These are phyloP conservation scores for Escovopsis weberi DNA, from an alignment of 2,329 filamentous ascomycete genomes.

Conservation along the genomic window DNA sequence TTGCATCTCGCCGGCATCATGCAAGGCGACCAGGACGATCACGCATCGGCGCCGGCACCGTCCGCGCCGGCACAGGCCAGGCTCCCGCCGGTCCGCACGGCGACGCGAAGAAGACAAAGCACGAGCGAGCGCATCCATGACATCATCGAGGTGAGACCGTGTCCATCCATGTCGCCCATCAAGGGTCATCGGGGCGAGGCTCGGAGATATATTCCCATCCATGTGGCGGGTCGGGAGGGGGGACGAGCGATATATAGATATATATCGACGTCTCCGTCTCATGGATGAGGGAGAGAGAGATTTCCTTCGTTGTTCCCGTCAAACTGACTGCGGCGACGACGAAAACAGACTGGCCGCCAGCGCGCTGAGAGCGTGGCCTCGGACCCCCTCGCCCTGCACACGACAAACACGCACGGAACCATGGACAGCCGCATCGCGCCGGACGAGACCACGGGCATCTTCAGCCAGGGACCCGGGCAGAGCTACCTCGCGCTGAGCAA, in stretches of 20 bases:
- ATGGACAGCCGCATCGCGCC: constrained; percentile 6
- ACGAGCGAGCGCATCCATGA: constrained; percentile 27
- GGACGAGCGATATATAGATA: background rate
- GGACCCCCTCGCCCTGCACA: constrained; percentile 4
- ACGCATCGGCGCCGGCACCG: background rate
- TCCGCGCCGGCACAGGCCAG: constrained; percentile 3
- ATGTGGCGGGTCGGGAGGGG: too few species aligned
- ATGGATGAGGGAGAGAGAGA: background rate
- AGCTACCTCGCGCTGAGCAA: constrained; percentile 26
- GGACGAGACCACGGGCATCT: constrained; percentile 29
- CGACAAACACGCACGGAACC: background rate
- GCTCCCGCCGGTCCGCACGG: constrained; percentile 9
- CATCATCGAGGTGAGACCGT: constrained; percentile 29
- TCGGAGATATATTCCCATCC: background rate
- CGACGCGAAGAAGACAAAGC: constrained; percentile 15
- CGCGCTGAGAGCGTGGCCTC: constrained; percentile 6
- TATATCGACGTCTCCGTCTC: too few species aligned
- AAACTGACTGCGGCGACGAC: background rate
- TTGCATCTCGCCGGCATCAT: background rate
- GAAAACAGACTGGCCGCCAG: constrained; percentile 4
- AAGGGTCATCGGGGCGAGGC: background rate
- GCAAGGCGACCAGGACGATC: too few species aligned
- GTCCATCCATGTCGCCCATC: too few species aligned
- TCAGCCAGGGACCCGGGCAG: constrained; percentile 18
- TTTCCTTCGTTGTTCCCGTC: background rate